Percentiles rank a stretch among this genome's conserved stretches.
Evolutionary conservation across 2,329 filamentous ascomycete genomes (phyloP).

Genomic region (Calonectria fujianensis): DNA sequence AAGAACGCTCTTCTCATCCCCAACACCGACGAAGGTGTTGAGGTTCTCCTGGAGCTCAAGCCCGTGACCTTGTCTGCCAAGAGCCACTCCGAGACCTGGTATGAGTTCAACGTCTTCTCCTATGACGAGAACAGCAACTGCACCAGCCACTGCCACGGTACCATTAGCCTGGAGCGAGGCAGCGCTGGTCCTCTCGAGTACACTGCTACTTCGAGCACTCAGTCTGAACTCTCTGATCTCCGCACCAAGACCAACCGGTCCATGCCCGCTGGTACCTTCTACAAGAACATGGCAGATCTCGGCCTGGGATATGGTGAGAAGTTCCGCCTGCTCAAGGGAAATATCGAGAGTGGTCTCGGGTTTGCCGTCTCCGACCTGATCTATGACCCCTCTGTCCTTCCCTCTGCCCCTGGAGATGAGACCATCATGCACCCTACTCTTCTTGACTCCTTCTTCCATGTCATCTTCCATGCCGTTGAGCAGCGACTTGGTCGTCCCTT

Average conservation of each 20-base stretch:
- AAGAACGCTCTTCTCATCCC: slow-evolving; percentile 52
- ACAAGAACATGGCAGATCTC: slow-evolving; percentile 50
- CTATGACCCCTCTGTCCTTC: slow-evolving; percentile 46
- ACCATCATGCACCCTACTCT: slow-evolving; percentile 52
- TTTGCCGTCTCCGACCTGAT: slow-evolving; percentile 46
- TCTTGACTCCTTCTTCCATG: slow-evolving; percentile 54
- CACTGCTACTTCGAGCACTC: slow-evolving; percentile 35
- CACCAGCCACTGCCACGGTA: slow-evolving; percentile 51
- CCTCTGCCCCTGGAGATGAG: slow-evolving; percentile 48
- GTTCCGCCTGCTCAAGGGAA: slow-evolving; percentile 50
- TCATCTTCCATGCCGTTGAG: slow-evolving; percentile 53
- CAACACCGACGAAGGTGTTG: slow-evolving; percentile 50
- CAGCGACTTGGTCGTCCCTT: slow-evolving; percentile 49
- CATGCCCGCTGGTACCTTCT: slow-evolving; percentile 46
- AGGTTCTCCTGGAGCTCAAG: slow-evolving; percentile 51
- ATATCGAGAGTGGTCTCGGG: slow-evolving; percentile 51
- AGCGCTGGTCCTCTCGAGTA: slow-evolving; percentile 42
- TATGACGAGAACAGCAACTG: slow-evolving; percentile 52
- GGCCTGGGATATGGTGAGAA: slow-evolving; percentile 52
- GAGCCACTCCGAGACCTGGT: slow-evolving; percentile 51
- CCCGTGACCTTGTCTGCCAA: slow-evolving; percentile 47
- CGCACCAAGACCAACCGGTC: slow-evolving; percentile 51
- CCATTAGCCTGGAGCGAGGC: slow-evolving; percentile 46
- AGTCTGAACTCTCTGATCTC: slow-evolving; percentile 37
- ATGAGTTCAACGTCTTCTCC: slow-evolving; percentile 53